Conservation (phyloP, 768 basidiomycete genomes). For the Russula abietina region DNA sequence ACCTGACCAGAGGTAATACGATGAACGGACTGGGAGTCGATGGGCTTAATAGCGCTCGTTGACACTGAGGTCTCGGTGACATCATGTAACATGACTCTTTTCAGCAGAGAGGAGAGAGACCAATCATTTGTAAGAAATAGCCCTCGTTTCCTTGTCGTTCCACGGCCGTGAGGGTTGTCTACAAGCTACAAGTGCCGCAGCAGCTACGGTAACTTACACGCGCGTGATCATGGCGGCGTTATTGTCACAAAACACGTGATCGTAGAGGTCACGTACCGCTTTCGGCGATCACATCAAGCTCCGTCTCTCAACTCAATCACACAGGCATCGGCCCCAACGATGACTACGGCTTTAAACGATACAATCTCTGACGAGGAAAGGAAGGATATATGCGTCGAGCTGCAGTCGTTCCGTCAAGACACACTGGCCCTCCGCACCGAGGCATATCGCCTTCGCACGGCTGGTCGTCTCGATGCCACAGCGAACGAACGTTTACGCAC, state of each 20-base stretch:
- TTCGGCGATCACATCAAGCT: neutral
- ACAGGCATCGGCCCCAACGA: neutral
- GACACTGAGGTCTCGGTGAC: neutral
- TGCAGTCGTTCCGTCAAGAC: conserved; percentile 8
- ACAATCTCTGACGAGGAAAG: conserved; percentile 7
- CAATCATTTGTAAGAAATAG: neutral
- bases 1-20: conserved; percentile 93
- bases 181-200: too few relatives aligned
- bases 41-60: conserved; percentile 41
- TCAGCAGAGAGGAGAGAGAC: neutral
- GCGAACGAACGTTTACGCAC: conserved; percentile 8
- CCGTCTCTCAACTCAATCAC: too few relatives aligned
- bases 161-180: neutral
- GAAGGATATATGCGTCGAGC: neutral
- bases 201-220: too few relatives aligned
- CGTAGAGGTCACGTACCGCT: neutral
- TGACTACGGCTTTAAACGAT: neutral
- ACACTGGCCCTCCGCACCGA: conserved; percentile 12
- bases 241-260: conserved; percentile 18
- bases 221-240: neutral
- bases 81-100: neutral
- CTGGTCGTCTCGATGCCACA: neutral
- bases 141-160: neutral
- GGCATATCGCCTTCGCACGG: conserved; percentile 10
- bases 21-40: conserved; percentile 76